phyloP scores from a whole-genome alignment of 1,139 yeast species.

The Candida gigantensis region DNA sequence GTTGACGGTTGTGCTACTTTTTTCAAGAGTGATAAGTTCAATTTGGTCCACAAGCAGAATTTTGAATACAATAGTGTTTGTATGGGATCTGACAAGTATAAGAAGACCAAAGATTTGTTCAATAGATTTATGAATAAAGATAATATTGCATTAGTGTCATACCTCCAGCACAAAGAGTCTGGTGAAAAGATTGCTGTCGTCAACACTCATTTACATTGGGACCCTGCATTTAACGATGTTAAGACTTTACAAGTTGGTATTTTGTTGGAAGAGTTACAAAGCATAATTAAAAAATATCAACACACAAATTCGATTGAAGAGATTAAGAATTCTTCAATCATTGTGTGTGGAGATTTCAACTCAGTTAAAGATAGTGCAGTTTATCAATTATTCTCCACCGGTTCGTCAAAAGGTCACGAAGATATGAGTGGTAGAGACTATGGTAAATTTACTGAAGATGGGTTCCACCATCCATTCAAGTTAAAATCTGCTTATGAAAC shows the following conservation, averaged over 20 bases:
- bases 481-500: slow-evolving; percentile 83
- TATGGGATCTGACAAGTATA: slow-evolving; percentile 83
- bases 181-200: slow-evolving; percentile 75
- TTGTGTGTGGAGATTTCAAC: slow-evolving; percentile 95
- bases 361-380: slow-evolving; percentile 89
- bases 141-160: slow-evolving; percentile 81
- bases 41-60: slow-evolving; percentile 66
- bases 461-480: slow-evolving; percentile 78
- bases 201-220: slow-evolving; percentile 98
- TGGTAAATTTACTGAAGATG: slow-evolving; percentile 88
- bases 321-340: slow-evolving; percentile 65
- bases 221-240: slow-evolving; percentile 94
- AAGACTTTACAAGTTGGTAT: slow-evolving; percentile 95
- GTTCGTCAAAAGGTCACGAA: slow-evolving; percentile 68
- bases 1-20: slow-evolving; percentile 98
- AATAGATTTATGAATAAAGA: slow-evolving; percentile 97
- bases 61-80: slow-evolving; percentile 89
- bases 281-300: slow-evolving; percentile 52
- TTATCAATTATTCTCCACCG: slow-evolving; percentile 82
- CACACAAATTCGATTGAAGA: slow-evolving; percentile 52
- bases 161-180: slow-evolving; percentile 70
- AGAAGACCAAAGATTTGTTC: slow-evolving; percentile 90
- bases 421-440: slow-evolving; percentile 88
- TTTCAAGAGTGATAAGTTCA: slow-evolving; percentile 69
- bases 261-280: slow-evolving; percentile 82